Conservation (phyloP, 352 stramenopile species). For the Detonula confervacea region DNA sequence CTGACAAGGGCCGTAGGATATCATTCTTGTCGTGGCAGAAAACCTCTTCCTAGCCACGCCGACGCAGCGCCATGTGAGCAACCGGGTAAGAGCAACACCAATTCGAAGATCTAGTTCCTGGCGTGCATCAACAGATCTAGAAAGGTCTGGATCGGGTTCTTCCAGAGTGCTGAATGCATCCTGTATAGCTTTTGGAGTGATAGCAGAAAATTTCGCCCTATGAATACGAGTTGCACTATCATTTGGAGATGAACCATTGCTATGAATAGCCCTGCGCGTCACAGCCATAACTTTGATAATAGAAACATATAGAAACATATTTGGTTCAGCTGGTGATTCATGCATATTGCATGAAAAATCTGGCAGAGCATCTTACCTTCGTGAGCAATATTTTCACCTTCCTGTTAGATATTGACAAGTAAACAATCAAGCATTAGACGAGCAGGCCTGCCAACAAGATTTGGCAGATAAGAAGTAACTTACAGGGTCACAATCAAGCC, state of each 20-base stretch:
- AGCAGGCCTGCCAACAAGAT: no score
- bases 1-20: slow-evolving; percentile 90
- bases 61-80: slow-evolving; percentile 91
- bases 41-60: slow-evolving; percentile 89
- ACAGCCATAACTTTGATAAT: no score
- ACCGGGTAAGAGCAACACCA: slow-evolving; percentile 89
- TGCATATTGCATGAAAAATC: no score
- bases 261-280: neutral
- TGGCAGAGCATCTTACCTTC: no score
- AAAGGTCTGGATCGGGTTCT: slow-evolving; percentile 87
- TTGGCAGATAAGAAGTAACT: no score
- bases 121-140: slow-evolving; percentile 87
- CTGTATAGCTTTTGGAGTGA: slow-evolving; percentile 87
- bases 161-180: slow-evolving; percentile 79
- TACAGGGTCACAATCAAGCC: slow-evolving; percentile 89
- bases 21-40: slow-evolving; percentile 82
- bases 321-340: no score
- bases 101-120: slow-evolving; percentile 92
- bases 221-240: slow-evolving; percentile 43
- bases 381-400: neutral
- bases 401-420: neutral
- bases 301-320: no score
- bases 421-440: no score
- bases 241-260: slow-evolving; percentile 1
- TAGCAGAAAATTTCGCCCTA: slow-evolving; percentile 87